Percentiles rank a stretch among this genome's conserved stretches.
Evolutionary conservation across 2,329 filamentous ascomycete species (phyloP).

Genomic region (Fusarium concolor): DNA sequence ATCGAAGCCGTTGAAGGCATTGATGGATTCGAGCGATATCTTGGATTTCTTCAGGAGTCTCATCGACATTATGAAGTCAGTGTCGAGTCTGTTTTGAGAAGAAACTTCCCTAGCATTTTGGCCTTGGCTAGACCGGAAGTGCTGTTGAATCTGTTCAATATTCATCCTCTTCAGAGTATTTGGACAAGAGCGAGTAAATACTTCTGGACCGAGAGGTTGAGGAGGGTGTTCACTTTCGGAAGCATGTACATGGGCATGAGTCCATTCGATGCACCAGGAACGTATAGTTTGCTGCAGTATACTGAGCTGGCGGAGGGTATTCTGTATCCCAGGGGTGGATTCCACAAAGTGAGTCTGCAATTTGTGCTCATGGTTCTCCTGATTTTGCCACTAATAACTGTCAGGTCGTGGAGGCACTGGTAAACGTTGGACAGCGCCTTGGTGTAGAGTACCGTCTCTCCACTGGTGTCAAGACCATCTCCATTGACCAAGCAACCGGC

Average conservation of each 20-base stretch:
- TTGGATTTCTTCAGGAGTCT: conserved; percentile 73
- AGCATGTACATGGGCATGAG: conserved; percentile 89
- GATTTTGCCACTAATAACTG: background rate
- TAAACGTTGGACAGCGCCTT: conserved; percentile 69
- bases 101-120: conserved; percentile 72
- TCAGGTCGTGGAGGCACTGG: conserved; percentile 69
- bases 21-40: conserved; percentile 76
- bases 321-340: conserved; percentile 79
- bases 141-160: conserved; percentile 65
- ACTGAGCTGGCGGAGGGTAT: conserved; percentile 80
- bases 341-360: conserved; percentile 60
- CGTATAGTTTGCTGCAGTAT: conserved; percentile 79
- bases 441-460: conserved; percentile 73
- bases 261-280: conserved; percentile 79
- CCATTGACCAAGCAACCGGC: conserved; percentile 57
- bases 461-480: conserved; percentile 66
- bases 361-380: accelerated
- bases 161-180: conserved; percentile 79
- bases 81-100: conserved; percentile 72
- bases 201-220: conserved; percentile 75
- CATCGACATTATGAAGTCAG: conserved; percentile 78
- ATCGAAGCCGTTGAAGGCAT: conserved; percentile 80
- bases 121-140: conserved; percentile 70
- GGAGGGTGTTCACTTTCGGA: conserved; percentile 79
- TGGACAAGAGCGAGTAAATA: conserved; percentile 74